Evolutionary conservation across 2,329 filamentous ascomycete species (phyloP).

Genomic region (Setomelanomma holmii): DNA sequence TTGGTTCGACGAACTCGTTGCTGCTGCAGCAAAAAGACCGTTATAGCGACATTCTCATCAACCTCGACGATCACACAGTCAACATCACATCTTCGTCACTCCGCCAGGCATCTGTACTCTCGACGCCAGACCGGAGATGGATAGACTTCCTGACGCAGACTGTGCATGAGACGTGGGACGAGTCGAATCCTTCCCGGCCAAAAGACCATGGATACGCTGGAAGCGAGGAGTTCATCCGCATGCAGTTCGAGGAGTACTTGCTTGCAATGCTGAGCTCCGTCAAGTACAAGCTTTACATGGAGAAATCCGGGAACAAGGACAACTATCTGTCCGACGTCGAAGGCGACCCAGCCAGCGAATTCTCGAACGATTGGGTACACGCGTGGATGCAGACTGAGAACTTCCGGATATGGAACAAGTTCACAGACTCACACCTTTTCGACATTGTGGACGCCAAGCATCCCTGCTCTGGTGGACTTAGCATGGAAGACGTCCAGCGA

Average conservation of each 20-base stretch:
- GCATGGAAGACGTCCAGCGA: slow-evolving; percentile 92
- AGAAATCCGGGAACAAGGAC: slow-evolving; percentile 58
- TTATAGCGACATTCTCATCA: slow-evolving; percentile 95
- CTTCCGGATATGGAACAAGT: slow-evolving; percentile 82
- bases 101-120: slow-evolving; percentile 76
- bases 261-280: slow-evolving; percentile 85
- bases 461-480: slow-evolving; percentile 89
- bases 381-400: slow-evolving; percentile 89
- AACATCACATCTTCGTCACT: slow-evolving; percentile 84
- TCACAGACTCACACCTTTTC: slow-evolving; percentile 82
- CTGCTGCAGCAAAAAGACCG: slow-evolving; percentile 92
- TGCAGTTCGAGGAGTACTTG: slow-evolving; percentile 97
- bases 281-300: slow-evolving; percentile 74
- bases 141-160: slow-evolving; percentile 94
- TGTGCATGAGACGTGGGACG: slow-evolving; percentile 96
- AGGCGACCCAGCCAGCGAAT: slow-evolving; percentile 85
- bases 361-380: slow-evolving; percentile 83
- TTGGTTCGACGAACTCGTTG: slow-evolving; percentile 95
- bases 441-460: slow-evolving; percentile 93
- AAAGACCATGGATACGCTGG: slow-evolving; percentile 94
- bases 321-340: slow-evolving; percentile 70
- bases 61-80: slow-evolving; percentile 88
- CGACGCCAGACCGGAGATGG: slow-evolving; percentile 89
- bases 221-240: slow-evolving; percentile 94
- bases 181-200: slow-evolving; percentile 83